Evolutionary conservation across 352 stramenopile species (phyloP), one percentile per base, ranked within the genome.

Genomic region (Globisporangium carolinianum): DNA sequence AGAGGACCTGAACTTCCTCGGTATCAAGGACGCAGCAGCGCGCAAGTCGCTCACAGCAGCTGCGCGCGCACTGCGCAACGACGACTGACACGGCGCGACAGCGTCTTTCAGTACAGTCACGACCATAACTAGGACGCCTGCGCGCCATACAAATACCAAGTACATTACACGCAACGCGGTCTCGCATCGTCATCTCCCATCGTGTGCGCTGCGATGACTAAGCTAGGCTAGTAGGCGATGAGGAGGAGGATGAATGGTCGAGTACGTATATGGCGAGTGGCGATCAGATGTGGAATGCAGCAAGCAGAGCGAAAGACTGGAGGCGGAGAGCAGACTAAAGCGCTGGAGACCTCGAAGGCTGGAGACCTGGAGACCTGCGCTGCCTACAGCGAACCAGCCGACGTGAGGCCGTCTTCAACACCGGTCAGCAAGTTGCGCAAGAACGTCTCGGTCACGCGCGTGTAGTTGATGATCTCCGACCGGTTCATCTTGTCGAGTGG

Each of bases 381-480:
- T 32, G 3, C 36, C 47, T 53, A 65, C 32, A 61, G 50, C 47
- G 64, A 57, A 1, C 68, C 58, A 53, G 63, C 72, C 18, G 78
- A 84, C 47, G 83, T 93, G 45, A 94, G 58, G 11, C 93, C 93
- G 57, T 97, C 89, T 63, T 97, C 85, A 12, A 98, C 87, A 50
- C 87, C 90, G 35, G 86, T 76, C 38, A 98, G 73, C 65, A 98
- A 55, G 60, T 96, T 96, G 46, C 77, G 75, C 71, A 97, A 63
- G 69, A 98, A 98, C 5, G 78, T 93, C 63, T 96, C 87, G 17
- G 93, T 98, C 63, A 97, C 87, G 57, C 91, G 87, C 47, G 87
- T 97, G 76, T 96, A 98, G 71, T 98, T 98, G 69, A 97, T 91
- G 46, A 98, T 90, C 61, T 98, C 85, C 32, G 86, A 89, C 49